A percentile compares a stretch with the other conserved stretches of the same genome.
These are phyloP conservation scores for Hymenochaete sp. DNA, from an alignment of 1,284 basidiomycete genomes.

Conservation along the genomic window DNA sequence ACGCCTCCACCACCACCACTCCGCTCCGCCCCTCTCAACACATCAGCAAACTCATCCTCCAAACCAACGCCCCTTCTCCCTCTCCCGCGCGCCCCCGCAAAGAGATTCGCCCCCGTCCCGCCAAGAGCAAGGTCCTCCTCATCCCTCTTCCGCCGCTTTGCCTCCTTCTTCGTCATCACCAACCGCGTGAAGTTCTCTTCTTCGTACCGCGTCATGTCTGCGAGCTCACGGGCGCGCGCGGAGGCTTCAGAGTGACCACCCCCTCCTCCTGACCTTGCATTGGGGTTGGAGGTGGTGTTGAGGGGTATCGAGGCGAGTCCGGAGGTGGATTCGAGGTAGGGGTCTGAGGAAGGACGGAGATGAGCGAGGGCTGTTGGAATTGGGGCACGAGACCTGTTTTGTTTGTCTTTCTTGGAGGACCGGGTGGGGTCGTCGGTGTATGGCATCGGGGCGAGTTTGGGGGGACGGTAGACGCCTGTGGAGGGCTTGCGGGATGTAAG, in stretches of 20 bases:
- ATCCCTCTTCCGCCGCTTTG: conserved; percentile 68
- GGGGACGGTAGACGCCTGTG: conserved; percentile 79
- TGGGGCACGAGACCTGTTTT: conserved; percentile 38
- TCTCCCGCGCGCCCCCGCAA: conserved; percentile 36
- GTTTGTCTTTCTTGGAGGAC: conserved; percentile 35
- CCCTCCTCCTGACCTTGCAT: no score
- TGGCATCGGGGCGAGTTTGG: conserved; percentile 86
- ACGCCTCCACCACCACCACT: no score
- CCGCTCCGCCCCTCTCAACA: conserved; percentile 51
- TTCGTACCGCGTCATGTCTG: conserved; percentile 85
- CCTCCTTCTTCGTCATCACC: conserved; percentile 87
- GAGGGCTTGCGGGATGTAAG: conserved; percentile 24
- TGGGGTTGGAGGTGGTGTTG: no score
- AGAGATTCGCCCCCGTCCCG: conserved; percentile 37
- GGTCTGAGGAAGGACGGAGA: conserved; percentile 49
- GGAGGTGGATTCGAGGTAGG: conserved; percentile 66
- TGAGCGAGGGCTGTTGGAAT: conserved; percentile 66
- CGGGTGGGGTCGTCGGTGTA: conserved; percentile 63
- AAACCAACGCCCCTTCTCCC: conserved; percentile 63
- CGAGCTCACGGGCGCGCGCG: conserved; percentile 67
- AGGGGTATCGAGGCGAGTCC: no score
- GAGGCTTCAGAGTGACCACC: conserved; percentile 50
- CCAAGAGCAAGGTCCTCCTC: conserved; percentile 93
- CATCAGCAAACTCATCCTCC: conserved; percentile 79
- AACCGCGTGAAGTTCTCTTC: conserved; percentile 94